Evolutionary conservation across 345 rosid species (phyloP), one percentile per base, ranked within the genome.

Genomic region (Cardamine resedifolia): DNA sequence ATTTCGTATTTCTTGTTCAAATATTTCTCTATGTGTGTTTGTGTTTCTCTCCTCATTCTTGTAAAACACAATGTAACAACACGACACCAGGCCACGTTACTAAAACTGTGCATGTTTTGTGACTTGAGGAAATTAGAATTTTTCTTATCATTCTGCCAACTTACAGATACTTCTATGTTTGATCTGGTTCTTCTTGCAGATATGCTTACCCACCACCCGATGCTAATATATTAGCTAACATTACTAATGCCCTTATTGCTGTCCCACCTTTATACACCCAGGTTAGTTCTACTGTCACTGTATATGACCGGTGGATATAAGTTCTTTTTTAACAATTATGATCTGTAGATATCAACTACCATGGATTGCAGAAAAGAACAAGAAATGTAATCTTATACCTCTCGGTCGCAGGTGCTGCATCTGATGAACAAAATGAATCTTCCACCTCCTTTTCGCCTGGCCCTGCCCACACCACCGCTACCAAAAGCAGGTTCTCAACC

Each of bases 381-480:
- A 60, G 69, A 52, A 2, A 53, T 43, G 27, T 76, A 30, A 56
- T 64, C 5, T 58, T 60, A 7, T 24, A 61, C 26, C 24, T 55
- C 20, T 50, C 0, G 47, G 71, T 68, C 56, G 38, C 68, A 95
- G 97, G 94, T 91, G 76, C 78, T 95, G 84, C 99, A 91, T 82
- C 81, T 95, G 77, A 95, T 95, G 99, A 95, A 95, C 81, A 95
- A 95, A 88, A 91, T 95, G 99, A 91, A 90, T 78, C 87, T 95
- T 78, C 99, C 97, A 76, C 93, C 98, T 72, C 99, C 97, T 41
- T 91, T 95, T 79, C 88, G 96, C 27, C 80, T 90, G 87, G 96
- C 97, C 72, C 80, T 88, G 55, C 99, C 96, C 21, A 95, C 96
- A 33, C 99, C 96, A 15, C 97, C 96, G 53, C 80, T 90, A 58